A percentile compares a stretch with the other conserved stretches of the same genome.
Evolutionary conservation across 192 early-diverging fungal species (phyloP).

Genomic region (Coemansia sp.): DNA sequence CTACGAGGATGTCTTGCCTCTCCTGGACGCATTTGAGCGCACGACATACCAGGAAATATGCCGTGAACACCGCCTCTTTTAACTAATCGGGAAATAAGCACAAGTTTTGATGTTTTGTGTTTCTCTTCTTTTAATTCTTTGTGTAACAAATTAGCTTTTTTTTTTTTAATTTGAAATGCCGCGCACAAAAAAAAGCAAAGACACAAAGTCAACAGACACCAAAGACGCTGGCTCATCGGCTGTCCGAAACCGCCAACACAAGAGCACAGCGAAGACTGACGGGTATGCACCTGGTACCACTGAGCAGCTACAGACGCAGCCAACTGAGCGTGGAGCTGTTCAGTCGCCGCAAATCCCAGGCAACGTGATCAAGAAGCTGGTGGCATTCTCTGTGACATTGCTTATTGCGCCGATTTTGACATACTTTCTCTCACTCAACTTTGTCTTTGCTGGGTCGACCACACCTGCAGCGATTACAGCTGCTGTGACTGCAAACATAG

Average conservation of each 20-base stretch:
- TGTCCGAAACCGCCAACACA: conserved; percentile 1
- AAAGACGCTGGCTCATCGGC: neutral
- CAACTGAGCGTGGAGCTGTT: neutral
- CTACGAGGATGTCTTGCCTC: conserved; percentile 54
- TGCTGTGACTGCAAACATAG: conserved; percentile 41
- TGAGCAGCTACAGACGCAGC: neutral
- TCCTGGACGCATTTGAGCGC: conserved; percentile 50
- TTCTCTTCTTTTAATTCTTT: neutral
- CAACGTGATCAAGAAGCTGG: conserved; percentile 38
- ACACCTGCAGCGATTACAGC: conserved; percentile 46
- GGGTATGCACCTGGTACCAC: neutral
- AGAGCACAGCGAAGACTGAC: neutral
- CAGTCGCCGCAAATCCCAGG: conserved; percentile 35
- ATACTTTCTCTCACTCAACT: conserved; percentile 45
- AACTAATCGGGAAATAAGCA: neutral
- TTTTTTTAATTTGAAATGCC: conserved; percentile 7
- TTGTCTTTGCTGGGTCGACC: conserved; percentile 43
- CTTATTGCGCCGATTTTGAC: conserved; percentile 38
- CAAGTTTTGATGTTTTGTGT: neutral
- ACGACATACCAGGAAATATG: conserved; percentile 51
- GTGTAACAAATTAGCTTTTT: neutral
- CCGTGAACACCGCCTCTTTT: conserved; percentile 46
- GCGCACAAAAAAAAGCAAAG: neutral
- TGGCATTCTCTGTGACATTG: conserved; percentile 40
- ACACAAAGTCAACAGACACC: neutral